Evolutionary conservation across 148 eudicot genomes (phyloP).

Genomic region (Gaultheria prostrata): DNA sequence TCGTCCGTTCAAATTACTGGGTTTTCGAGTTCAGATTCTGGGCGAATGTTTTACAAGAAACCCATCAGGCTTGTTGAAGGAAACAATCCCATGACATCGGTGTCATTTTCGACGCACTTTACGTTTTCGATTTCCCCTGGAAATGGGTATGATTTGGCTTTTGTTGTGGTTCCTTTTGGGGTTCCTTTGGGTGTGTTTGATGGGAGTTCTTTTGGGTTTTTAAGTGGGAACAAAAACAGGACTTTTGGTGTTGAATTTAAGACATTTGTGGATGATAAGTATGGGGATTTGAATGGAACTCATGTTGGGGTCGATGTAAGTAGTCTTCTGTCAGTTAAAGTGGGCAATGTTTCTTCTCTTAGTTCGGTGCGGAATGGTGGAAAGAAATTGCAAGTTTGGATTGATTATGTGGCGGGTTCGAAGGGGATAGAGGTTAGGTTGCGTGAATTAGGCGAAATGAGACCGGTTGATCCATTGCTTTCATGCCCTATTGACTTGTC

Average conservation of each 20-base stretch:
- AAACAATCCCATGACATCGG: conserved; percentile 24
- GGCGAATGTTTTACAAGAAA: conserved; percentile 55
- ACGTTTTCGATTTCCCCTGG: conserved; percentile 55
- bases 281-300: conserved; percentile 53
- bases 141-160: conserved; percentile 63
- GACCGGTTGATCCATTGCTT: conserved; percentile 55
- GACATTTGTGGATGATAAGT: conserved; percentile 42
- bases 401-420: conserved; percentile 70
- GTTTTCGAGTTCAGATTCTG: conserved; percentile 46
- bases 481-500: conserved; percentile 55
- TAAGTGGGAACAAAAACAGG: conserved; percentile 31
- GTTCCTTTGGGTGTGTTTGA: conserved; percentile 39
- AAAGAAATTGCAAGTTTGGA: conserved; percentile 69
- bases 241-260: conserved; percentile 65
- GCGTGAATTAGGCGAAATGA: conserved; percentile 30
- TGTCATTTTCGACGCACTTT: conserved; percentile 67
- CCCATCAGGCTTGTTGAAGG: conserved; percentile 52
- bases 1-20: conserved; percentile 48
- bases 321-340: conserved; percentile 53
- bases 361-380: conserved; percentile 53
- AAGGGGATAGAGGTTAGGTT: conserved; percentile 67
- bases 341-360: conserved; percentile 36
- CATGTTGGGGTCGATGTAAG: conserved; percentile 60
- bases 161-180: conserved; percentile 52
- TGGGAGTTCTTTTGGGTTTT: conserved; percentile 55